These are phyloP conservation scores for Tillandsia leiboldiana DNA, from an alignment of 176 grass and related monocot genomes.

Conservation along the genomic window DNA sequence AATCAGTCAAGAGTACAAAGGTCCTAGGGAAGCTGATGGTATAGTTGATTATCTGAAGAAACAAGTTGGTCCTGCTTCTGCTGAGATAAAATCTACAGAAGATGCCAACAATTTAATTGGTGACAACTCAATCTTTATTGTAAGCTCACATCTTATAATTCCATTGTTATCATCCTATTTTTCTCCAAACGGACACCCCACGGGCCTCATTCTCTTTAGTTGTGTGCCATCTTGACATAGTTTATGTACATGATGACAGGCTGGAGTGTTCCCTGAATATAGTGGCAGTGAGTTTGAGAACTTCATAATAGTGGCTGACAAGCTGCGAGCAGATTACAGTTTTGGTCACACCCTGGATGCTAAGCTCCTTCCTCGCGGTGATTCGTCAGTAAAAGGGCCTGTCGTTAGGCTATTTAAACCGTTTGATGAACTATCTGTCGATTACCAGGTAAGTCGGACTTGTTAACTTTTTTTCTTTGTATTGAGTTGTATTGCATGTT, in stretches of 20 bases:
- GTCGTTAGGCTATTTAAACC: constrained; percentile 81
- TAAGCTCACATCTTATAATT: constrained; percentile 26
- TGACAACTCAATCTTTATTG: constrained; percentile 52
- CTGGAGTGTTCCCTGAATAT: constrained; percentile 74
- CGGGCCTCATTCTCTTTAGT: not conserved
- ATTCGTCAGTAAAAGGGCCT: constrained; percentile 34
- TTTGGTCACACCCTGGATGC: constrained; percentile 68
- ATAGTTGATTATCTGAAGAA: constrained; percentile 71
- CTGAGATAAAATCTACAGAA: constrained; percentile 42
- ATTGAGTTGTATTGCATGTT: not conserved
- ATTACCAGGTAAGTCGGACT: constrained; percentile 50
- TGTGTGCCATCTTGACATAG: not conserved
- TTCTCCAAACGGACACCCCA: not conserved
- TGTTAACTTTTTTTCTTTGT: not conserved
- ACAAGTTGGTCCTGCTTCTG: constrained; percentile 55
- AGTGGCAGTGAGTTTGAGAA: constrained; percentile 59
- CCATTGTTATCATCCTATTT: not conserved
- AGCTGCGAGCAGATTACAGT: constrained; percentile 56
- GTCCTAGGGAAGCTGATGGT: constrained; percentile 52
- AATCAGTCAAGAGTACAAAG: constrained; percentile 31
- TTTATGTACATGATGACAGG: constrained; percentile 33
- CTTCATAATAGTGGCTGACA: constrained; percentile 51
- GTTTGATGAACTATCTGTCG: constrained; percentile 81
- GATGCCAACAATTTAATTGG: constrained; percentile 22
- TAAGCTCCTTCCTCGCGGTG: constrained; percentile 57